phyloP scores from a whole-genome alignment of 2,329 filamentous ascomycete species.

The Penicillium sp. region DNA sequence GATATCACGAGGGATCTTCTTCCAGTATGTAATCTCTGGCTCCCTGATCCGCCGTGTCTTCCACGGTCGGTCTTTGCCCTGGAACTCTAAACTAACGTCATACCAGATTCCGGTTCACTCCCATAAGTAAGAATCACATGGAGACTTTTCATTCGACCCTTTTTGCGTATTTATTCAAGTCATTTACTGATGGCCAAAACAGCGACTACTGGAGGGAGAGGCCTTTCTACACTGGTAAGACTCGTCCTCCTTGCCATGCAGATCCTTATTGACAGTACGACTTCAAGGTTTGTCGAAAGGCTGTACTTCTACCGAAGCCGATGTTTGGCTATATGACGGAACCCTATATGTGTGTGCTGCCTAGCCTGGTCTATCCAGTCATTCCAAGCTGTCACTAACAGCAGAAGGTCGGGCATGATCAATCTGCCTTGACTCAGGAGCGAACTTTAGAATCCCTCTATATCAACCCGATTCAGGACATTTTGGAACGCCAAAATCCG shows the following conservation, averaged over 20 bases:
- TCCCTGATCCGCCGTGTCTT: background rate
- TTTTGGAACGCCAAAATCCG: slow-evolving; percentile 60
- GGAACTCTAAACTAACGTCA: slow-evolving; percentile 15
- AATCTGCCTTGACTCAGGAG: slow-evolving; percentile 52
- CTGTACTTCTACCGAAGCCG: slow-evolving; percentile 60
- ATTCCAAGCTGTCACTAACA: background rate
- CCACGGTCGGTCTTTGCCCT: background rate
- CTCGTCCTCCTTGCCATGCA: too few relatives aligned
- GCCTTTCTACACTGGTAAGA: slow-evolving; percentile 51
- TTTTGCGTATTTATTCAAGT: background rate
- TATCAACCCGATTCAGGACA: slow-evolving; percentile 60
- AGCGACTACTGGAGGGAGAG: slow-evolving; percentile 61
- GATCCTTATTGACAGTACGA: slow-evolving; percentile 20
- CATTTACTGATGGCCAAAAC: background rate
- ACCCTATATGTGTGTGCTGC: slow-evolving; percentile 53
- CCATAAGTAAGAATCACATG: slow-evolving; percentile 38
- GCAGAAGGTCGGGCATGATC: slow-evolving; percentile 58
- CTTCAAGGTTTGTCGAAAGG: slow-evolving; percentile 57
- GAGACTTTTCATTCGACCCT: background rate
- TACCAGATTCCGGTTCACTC: slow-evolving; percentile 45
- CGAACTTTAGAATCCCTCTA: slow-evolving; percentile 62
- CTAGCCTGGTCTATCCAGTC: background rate
- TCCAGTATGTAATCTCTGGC: slow-evolving; percentile 46
- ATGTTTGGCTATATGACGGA: slow-evolving; percentile 61
- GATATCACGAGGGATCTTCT: slow-evolving; percentile 62